Conservation (phyloP, 257 asterid genomes). For the Jaltomata sinuosa region DNA sequence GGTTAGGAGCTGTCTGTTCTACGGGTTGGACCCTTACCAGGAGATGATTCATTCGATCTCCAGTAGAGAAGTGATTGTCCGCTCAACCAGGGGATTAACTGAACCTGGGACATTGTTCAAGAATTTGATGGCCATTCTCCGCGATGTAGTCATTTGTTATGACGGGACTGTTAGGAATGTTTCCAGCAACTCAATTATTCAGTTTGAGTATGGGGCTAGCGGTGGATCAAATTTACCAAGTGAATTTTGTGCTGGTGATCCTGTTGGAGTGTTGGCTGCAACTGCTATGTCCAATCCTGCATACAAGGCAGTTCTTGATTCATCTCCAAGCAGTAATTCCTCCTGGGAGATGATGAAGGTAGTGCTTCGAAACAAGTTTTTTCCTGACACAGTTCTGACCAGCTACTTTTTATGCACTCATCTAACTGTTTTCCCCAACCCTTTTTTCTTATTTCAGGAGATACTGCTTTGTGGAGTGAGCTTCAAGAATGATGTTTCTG, state of each 20-base stretch:
- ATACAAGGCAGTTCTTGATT: slow-evolving; percentile 96
- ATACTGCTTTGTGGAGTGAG: slow-evolving; percentile 74
- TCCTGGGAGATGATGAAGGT: slow-evolving; percentile 99
- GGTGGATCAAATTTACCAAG: slow-evolving; percentile 31
- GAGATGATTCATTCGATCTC: slow-evolving; percentile 91
- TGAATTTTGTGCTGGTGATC: slow-evolving; percentile 95
- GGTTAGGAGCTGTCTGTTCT: slow-evolving; percentile 70
- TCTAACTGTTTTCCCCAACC: slow-evolving; percentile 2
- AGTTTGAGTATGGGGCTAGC: slow-evolving; percentile 76
- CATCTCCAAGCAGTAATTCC: slow-evolving; percentile 90
- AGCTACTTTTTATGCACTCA: background rate
- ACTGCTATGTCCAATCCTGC: slow-evolving; percentile 99
- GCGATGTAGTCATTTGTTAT: slow-evolving; percentile 83
- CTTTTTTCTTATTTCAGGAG: slow-evolving; percentile 46
- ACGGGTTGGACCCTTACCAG: slow-evolving; percentile 87
- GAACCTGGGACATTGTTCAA: slow-evolving; percentile 92
- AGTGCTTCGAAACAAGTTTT: background rate
- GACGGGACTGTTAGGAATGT: slow-evolving; percentile 83
- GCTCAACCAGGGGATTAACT: slow-evolving; percentile 86
- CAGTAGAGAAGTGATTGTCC: slow-evolving; percentile 93
- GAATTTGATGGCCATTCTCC: slow-evolving; percentile 91
- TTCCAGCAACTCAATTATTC: slow-evolving; percentile 77
- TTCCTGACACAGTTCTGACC: background rate
- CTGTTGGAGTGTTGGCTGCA: slow-evolving; percentile 97
- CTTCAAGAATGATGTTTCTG: slow-evolving; percentile 73